These are phyloP conservation scores for Vanrija sp. DNA, from an alignment of 1,284 basidiomycete species.

Conservation along the genomic window DNA sequence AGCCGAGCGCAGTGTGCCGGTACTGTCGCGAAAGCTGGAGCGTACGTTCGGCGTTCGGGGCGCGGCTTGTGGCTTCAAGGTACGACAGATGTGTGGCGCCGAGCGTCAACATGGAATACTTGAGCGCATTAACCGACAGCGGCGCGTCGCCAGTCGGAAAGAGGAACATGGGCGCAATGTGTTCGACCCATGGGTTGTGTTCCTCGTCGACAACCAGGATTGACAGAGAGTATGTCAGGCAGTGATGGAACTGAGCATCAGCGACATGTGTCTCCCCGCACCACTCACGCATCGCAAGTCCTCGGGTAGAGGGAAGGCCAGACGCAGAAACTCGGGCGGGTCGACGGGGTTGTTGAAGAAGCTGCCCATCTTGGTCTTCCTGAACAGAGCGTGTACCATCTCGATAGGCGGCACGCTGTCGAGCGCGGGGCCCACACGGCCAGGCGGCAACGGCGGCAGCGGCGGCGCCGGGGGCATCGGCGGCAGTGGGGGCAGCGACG, in stretches of 20 bases:
- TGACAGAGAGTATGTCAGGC: conserved; percentile 34
- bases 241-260: conserved; percentile 36
- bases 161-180: conserved; percentile 37
- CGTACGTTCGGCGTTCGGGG: conserved; percentile 10
- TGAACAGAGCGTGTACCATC: conserved; percentile 33
- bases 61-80: conserved; percentile 13
- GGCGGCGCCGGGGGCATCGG: neutral
- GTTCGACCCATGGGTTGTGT: conserved; percentile 39
- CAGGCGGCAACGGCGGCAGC: neutral
- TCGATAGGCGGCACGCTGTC: conserved; percentile 27
- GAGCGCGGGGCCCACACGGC: conserved; percentile 5
- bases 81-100: conserved; percentile 31
- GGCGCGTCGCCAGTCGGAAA: conserved; percentile 29
- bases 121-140: conserved; percentile 29
- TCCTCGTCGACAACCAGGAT: conserved; percentile 40
- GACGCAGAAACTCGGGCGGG: conserved; percentile 36
- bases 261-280: neutral
- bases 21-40: conserved; percentile 23
- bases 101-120: conserved; percentile 29
- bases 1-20: conserved; percentile 21
- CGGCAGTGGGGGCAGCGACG: conserved; percentile 1
- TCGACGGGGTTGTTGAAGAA: conserved; percentile 34
- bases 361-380: conserved; percentile 39
- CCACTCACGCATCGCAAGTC: conserved; percentile 35
- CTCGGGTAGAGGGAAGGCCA: conserved; percentile 30